These are phyloP conservation scores for Diaporthe citrichinensis DNA, from an alignment of 2,329 filamentous ascomycete genomes.

Conservation along the genomic window DNA sequence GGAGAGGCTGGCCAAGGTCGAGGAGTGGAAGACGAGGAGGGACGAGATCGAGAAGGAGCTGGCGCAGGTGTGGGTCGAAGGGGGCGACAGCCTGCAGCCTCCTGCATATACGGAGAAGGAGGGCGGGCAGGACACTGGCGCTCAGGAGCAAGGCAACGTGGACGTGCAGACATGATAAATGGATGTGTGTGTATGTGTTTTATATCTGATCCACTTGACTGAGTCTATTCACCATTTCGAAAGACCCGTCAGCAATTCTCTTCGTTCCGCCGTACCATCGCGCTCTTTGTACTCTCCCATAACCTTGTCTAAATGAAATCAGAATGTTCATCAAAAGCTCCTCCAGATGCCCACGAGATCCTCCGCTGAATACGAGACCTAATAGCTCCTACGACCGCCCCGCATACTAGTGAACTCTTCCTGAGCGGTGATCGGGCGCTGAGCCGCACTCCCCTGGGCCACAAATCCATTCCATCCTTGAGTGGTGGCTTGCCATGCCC, in stretches of 20 bases:
- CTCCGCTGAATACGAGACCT: no score
- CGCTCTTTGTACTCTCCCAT: not conserved
- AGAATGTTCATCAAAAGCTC: not conserved
- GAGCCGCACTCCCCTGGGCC: not conserved
- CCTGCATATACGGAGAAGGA: slow-evolving; percentile 57
- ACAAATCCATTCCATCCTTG: not conserved
- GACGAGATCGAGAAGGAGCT: slow-evolving; percentile 89
- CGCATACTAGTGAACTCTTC: not conserved
- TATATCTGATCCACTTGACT: not conserved
- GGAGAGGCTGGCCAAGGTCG: slow-evolving; percentile 84
- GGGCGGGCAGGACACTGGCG: slow-evolving; percentile 28
- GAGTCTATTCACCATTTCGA: not conserved
- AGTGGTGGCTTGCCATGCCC: not conserved
- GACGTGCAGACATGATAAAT: slow-evolving; percentile 3
- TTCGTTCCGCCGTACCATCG: not conserved
- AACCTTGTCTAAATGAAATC: not conserved
- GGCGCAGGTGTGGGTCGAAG: slow-evolving; percentile 71
- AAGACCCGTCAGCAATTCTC: not conserved
- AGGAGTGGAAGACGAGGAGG: slow-evolving; percentile 83
- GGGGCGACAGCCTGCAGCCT: slow-evolving; percentile 63
- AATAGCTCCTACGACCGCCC: not conserved
- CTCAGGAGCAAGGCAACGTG: slow-evolving; percentile 28
- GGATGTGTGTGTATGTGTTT: not conserved
- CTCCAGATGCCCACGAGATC: not conserved
- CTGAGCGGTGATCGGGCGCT: not conserved